phyloP scores from a whole-genome alignment of 495 filamentous ascomycete genomes.

The Lepidopterella palustris region DNA sequence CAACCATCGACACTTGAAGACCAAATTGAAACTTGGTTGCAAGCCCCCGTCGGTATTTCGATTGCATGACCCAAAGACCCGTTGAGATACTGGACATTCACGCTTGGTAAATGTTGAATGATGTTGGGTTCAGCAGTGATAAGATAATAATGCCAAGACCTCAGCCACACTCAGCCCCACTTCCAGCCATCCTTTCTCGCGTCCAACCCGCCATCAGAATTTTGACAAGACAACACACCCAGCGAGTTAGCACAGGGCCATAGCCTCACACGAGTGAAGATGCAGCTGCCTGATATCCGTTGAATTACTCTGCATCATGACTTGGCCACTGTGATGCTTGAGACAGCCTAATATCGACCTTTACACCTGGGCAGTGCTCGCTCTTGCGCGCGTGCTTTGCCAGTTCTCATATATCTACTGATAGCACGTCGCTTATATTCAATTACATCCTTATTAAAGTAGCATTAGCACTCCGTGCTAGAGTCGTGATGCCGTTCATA shows the following conservation, averaged over 20 bases:
- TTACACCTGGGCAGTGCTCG: not conserved
- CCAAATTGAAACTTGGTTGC: no score
- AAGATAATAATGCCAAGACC: not conserved
- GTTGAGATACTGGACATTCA: no score
- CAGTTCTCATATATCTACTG: not conserved
- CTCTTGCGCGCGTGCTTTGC: not conserved
- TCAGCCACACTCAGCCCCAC: not conserved
- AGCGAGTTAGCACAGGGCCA: not conserved
- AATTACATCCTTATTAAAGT: not conserved
- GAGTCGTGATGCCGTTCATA: slow-evolving; percentile 20
- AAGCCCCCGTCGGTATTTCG: no score
- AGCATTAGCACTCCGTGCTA: not conserved
- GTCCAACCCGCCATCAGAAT: not conserved
- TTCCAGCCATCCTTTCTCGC: not conserved
- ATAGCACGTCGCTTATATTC: not conserved
- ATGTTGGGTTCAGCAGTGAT: no score
- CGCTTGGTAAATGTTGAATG: no score
- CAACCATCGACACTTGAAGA: no score
- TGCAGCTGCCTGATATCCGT: not conserved
- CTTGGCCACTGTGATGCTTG: not conserved
- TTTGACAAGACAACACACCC: not conserved
- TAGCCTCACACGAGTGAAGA: not conserved
- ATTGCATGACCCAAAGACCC: no score
- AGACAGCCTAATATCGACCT: not conserved
- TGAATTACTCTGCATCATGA: not conserved